Base-by-base conservation (phyloP, 2,329 filamentous ascomycete species). In the Huntiella savannae region DNA sequence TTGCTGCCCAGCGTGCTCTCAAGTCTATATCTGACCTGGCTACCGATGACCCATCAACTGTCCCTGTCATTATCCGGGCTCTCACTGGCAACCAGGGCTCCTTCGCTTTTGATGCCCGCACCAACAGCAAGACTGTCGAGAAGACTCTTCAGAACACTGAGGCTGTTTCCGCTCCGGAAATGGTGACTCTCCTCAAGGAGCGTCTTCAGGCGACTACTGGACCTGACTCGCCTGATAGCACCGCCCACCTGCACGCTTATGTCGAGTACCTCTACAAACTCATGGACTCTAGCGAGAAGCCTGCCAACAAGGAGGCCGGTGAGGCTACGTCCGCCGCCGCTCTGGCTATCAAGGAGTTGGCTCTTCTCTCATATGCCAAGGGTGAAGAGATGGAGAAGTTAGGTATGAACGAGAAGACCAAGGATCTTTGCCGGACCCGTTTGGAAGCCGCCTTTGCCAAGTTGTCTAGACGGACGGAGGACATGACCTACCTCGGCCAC, bases 41-140 rank as follows among this genome's bases (percentile, higher is more conserved):
- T 1, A 71, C 79, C 49, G 63, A 69, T 4, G 65, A 79, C 4
- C 73, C 78, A 0, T 63, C 65, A 4, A 66, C 77, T 16, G 68
- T 83, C 1, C 60, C 70, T 3, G 63, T 70, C 1, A 65, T 88
- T 5, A 62, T 91, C 10, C 67, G 69, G 36, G 73, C 74, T 17
- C 63, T 95, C n/a, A 69, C 91, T 38, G 73, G 75, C 34, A 73
- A 75, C 43, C 66, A 78, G 50, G 82, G 83, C 2, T 71, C 71
- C 1, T 76, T 84, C 53, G 83, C 81, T 56, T 91, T 96, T 56
- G 91, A 96, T 57, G 78, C 82, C 52, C 69, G 81, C 48, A 93
- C 87, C 1, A 91, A 82, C 58, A 81, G 79, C 2, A 93, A 88
- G 62, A 88, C 84, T 0, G 65, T 94, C 1, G 84, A 92, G 54